Conservation (phyloP, 495 filamentous ascomycete genomes). For the Penicillium mononematosum region DNA sequence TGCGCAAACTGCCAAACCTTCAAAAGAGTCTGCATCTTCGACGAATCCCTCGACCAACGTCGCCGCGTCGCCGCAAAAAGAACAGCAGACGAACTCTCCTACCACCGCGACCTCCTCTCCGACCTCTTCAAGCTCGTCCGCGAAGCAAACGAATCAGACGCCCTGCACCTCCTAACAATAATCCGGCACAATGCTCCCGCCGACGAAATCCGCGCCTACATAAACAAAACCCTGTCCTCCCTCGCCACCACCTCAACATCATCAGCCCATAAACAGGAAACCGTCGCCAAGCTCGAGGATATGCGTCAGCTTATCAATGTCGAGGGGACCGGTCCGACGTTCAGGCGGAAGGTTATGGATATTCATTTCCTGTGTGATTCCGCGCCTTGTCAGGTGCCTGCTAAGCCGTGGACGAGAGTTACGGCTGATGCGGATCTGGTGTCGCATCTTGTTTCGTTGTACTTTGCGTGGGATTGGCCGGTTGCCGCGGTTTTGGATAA, state of each 20-base stretch:
- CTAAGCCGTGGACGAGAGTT: conserved; percentile 52
- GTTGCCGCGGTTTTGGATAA: conserved; percentile 48
- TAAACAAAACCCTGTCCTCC: conserved; percentile 32
- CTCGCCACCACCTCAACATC: conserved; percentile 9
- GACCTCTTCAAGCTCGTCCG: conserved; percentile 43
- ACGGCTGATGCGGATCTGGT: conserved; percentile 52
- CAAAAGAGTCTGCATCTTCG: conserved; percentile 44
- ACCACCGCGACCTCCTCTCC: conserved; percentile 44
- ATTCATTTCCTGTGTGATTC: conserved; percentile 46
- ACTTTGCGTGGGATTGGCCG: conserved; percentile 58
- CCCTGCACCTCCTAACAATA: conserved; percentile 32
- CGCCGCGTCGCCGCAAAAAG: conserved; percentile 51
- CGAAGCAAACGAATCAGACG: conserved; percentile 32
- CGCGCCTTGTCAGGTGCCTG: conserved; percentile 42
- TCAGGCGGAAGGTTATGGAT: conserved; percentile 49
- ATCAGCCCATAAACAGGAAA: conserved; percentile 9
- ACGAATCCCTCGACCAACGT: conserved; percentile 48
- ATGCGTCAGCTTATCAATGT: conserved; percentile 32
- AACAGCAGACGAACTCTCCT: conserved; percentile 45
- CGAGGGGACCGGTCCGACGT: conserved; percentile 36
- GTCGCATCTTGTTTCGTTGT: conserved; percentile 52
- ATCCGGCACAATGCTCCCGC: conserved; percentile 38
- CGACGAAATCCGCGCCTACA: conserved; percentile 39
- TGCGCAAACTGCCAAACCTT: conserved; percentile 46
- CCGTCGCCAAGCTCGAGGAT: conserved; percentile 32